phyloP scores from a whole-genome alignment of 2,329 filamentous ascomycete species.

The Xylaria sp. region DNA sequence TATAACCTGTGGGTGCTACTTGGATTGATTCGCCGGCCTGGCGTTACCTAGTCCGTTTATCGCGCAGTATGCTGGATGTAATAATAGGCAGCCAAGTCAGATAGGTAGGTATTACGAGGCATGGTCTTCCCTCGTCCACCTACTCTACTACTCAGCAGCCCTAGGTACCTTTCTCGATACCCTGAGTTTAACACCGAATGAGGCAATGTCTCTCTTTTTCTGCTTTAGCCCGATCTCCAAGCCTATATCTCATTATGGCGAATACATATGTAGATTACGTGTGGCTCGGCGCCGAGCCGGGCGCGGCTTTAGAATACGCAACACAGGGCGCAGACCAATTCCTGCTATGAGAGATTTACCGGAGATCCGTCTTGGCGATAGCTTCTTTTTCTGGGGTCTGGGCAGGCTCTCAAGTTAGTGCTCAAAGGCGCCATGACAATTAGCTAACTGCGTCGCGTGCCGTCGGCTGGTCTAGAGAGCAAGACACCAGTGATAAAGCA shows the following conservation, averaged over 20 bases:
- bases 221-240: constrained; percentile 17
- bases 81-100: neutral
- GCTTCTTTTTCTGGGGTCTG: constrained; percentile 19
- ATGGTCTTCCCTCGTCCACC: constrained; percentile 17
- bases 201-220: constrained; percentile 15
- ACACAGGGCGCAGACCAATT: constrained; percentile 8
- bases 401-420: constrained; percentile 10
- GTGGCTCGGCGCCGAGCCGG: constrained; percentile 24
- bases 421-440: neutral
- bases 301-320: constrained; percentile 14
- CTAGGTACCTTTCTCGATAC: constrained; percentile 6
- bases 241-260: constrained; percentile 2
- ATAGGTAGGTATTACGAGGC: neutral
- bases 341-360: constrained; percentile 28
- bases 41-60: constrained; percentile 20
- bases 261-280: constrained; percentile 20
- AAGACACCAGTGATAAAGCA: neutral
- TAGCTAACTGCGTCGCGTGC: neutral
- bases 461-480: neutral
- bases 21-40: constrained; percentile 20
- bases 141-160: constrained; percentile 11
- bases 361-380: constrained; percentile 30
- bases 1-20: constrained; percentile 27
- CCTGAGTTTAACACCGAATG: constrained; percentile 20
- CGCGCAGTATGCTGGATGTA: constrained; percentile 13